phyloP scores from a whole-genome alignment of 2,329 filamentous ascomycete species.

The Aspergillus flavus region DNA sequence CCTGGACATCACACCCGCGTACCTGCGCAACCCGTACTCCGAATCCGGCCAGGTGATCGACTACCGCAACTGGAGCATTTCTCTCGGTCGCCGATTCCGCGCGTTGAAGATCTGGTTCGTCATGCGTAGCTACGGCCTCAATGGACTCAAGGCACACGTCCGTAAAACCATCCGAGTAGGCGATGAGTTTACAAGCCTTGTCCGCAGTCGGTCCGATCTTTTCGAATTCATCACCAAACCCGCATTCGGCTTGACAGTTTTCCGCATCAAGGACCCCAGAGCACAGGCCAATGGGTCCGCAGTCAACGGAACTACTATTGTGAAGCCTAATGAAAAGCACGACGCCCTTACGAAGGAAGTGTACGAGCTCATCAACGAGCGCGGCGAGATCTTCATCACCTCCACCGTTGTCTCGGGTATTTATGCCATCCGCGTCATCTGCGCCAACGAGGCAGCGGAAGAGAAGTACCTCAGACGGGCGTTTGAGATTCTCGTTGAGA shows the following conservation, averaged over 20 bases:
- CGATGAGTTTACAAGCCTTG: constrained; percentile 66
- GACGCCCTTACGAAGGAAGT: constrained; percentile 73
- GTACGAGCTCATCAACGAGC: constrained; percentile 72
- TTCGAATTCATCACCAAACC: constrained; percentile 77
- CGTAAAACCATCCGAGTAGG: constrained; percentile 68
- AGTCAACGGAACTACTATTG: constrained; percentile 18
- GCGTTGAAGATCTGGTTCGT: constrained; percentile 96
- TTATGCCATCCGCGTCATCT: constrained; percentile 81
- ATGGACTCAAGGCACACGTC: constrained; percentile 74
- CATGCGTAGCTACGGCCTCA: constrained; percentile 76
- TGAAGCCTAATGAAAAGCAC: constrained; percentile 52
- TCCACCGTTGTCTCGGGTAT: constrained; percentile 71
- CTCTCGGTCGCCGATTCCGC: constrained; percentile 84
- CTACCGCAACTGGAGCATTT: constrained; percentile 97
- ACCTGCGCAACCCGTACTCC: constrained; percentile 79
- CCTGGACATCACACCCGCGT: constrained; percentile 76
- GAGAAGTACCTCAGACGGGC: constrained; percentile 71
- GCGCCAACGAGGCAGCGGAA: constrained; percentile 69
- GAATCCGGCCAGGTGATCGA: constrained; percentile 86
- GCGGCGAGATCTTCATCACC: constrained; percentile 81
- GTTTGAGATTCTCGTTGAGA: constrained; percentile 69
- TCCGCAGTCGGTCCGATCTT: constrained; percentile 65
- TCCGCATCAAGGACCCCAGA: constrained; percentile 60
- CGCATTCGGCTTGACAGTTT: constrained; percentile 76
- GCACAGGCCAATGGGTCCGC: constrained; percentile 16